Evolutionary conservation across 148 eudicot species (phyloP).

Genomic region (Gaultheria prostrata): DNA sequence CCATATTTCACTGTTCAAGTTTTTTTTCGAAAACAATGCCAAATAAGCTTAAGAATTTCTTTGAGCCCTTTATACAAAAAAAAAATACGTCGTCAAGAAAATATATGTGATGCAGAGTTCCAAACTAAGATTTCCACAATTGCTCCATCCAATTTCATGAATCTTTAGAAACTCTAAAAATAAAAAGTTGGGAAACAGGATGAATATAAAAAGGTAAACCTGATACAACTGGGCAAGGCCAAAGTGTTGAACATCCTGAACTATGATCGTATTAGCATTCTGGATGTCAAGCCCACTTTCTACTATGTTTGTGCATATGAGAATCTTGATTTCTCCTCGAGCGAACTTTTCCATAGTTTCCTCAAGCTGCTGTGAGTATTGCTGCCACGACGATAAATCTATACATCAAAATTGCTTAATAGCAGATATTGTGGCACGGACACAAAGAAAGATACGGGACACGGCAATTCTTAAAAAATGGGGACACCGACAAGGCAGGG

Average conservation of each 20-base stretch:
- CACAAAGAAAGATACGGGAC: neutral
- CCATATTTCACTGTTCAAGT: neutral
- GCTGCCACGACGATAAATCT: constrained; percentile 44
- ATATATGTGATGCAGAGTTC: neutral
- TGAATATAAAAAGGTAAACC: constrained; percentile 38
- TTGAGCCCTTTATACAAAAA: neutral
- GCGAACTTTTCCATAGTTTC: constrained; percentile 91
- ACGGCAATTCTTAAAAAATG: neutral
- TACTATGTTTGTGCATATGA: constrained; percentile 89
- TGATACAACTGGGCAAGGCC: constrained; percentile 97
- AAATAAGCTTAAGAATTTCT: neutral
- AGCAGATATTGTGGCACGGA: neutral
- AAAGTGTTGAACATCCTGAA: constrained; percentile 95
- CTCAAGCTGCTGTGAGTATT: constrained; percentile 92
- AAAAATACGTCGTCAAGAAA: neutral
- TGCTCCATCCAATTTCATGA: neutral
- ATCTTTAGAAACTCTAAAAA: constrained; percentile 8
- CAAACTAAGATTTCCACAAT: neutral
- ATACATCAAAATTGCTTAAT: constrained; percentile 8
- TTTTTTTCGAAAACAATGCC: neutral
- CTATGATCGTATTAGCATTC: constrained; percentile 91
- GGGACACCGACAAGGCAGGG: neutral
- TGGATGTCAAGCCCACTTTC: constrained; percentile 98
- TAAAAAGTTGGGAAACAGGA: constrained; percentile 6
- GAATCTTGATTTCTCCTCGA: constrained; percentile 64